phyloP scores from a whole-genome alignment of 73 alveolate species.

The Paramecium caudatum region DNA sequence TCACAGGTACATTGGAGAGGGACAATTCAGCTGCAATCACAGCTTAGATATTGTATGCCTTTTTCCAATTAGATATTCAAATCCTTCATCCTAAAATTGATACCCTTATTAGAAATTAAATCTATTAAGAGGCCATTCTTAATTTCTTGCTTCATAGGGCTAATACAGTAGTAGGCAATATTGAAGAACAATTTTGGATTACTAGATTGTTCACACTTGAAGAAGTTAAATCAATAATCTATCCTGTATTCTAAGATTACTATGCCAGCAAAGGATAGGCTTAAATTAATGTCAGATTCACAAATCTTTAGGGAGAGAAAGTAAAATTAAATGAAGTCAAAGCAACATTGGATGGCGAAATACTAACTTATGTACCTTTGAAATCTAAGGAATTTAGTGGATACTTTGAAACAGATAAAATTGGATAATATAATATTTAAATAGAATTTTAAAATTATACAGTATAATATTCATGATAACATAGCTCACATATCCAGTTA shows the following conservation, averaged over 20 bases:
- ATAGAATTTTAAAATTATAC: too few species aligned
- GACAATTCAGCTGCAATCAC: slow-evolving; percentile 44
- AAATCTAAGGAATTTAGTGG: slow-evolving; percentile 60
- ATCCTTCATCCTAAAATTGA: slow-evolving; percentile 7
- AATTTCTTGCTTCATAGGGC: not conserved
- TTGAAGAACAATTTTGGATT: slow-evolving; percentile 30
- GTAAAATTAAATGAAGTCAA: not conserved
- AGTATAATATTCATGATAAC: too few species aligned
- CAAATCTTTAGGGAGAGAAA: not conserved
- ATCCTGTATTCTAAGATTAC: not conserved
- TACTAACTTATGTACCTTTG: not conserved
- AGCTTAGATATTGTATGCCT: not conserved
- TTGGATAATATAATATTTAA: too few species aligned
- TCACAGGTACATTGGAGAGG: not conserved
- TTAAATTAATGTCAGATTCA: not conserved
- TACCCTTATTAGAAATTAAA: not conserved
- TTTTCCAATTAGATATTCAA: not conserved
- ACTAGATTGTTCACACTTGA: not conserved
- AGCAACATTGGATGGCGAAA: not conserved
- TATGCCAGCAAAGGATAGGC: not conserved
- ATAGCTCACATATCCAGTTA: not conserved
- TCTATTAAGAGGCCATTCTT: slow-evolving; percentile 9
- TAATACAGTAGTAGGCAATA: not conserved
- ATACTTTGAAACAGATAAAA: slow-evolving; percentile 27
- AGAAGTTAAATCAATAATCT: not conserved